Percentiles rank a stretch among this genome's conserved stretches.
phyloP scores from a whole-genome alignment of 495 filamentous ascomycete genomes.

The Thozetella sp. region DNA sequence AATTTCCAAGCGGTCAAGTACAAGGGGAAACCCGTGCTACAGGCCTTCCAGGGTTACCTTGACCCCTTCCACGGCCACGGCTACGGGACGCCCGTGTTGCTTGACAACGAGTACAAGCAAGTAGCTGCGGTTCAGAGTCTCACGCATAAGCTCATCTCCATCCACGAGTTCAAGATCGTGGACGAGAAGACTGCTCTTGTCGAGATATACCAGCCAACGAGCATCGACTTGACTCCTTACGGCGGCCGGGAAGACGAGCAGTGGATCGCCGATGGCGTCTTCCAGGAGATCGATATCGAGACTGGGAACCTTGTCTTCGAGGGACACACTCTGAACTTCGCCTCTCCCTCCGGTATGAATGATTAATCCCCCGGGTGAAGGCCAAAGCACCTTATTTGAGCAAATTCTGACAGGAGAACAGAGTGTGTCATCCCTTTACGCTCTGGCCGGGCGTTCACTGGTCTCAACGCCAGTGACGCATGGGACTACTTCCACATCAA shows the following conservation, averaged over 20 bases:
- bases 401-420: too few relatives aligned
- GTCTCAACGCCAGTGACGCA: conserved; percentile 21
- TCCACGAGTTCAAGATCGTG: conserved; percentile 12
- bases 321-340: conserved; percentile 54
- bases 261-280: conserved; percentile 6
- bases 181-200: conserved; percentile 9
- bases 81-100: conserved; percentile 44
- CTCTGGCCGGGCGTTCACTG: conserved; percentile 37
- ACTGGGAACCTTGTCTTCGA: conserved; percentile 53
- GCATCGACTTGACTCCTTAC: conserved; percentile 1
- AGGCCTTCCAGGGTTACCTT: conserved; percentile 45
- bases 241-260: conserved; percentile 1
- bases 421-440: conserved; percentile 46
- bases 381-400: too few relatives aligned
- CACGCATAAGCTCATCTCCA: conserved; percentile 2
- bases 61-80: conserved; percentile 47
- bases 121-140: conserved; percentile 37
- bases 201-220: conserved; percentile 2
- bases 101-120: conserved; percentile 31
- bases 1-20: conserved; percentile 37
- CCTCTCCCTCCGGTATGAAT: conserved; percentile 41
- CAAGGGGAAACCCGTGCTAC: conserved; percentile 42
- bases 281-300: conserved; percentile 51
- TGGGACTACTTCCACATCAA: conserved; percentile 68
- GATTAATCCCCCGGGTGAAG: too few relatives aligned